Evolutionary conservation across 495 filamentous ascomycete species (phyloP).

Genomic region (Margaritispora aquatica): DNA sequence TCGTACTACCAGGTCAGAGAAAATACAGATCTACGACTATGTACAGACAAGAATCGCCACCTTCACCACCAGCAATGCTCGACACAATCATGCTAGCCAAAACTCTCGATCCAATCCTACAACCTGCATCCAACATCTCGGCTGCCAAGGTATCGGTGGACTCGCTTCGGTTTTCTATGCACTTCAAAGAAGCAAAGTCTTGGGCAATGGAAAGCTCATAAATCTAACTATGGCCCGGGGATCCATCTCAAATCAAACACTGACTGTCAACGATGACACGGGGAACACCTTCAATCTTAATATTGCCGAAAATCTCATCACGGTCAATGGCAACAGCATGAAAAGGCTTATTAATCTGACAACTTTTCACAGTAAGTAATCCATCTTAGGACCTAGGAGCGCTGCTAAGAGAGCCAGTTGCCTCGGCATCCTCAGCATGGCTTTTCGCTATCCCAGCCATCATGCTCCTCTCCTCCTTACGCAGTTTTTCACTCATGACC

Average conservation of each 20-base stretch:
- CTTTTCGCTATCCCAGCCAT: neutral
- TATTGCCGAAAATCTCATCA: neutral
- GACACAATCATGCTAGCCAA: neutral
- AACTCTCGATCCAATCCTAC: constrained; percentile 8
- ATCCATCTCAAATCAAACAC: constrained; percentile 2
- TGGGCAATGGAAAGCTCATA: neutral
- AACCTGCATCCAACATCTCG: neutral
- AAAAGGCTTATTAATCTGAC: neutral
- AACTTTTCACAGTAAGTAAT: constrained; percentile 5
- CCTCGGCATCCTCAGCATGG: neutral
- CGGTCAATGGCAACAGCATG: neutral
- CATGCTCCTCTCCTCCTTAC: neutral
- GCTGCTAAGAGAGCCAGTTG: neutral
- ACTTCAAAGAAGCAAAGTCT: neutral
- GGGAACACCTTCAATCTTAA: constrained; percentile 2
- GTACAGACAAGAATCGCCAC: neutral
- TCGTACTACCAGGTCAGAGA: neutral
- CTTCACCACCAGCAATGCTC: neutral
- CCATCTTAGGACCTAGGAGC: neutral
- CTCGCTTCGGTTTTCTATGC: neutral
- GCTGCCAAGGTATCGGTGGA: constrained; percentile 9
- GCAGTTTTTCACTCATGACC: constrained; percentile 1
- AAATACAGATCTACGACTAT: neutral
- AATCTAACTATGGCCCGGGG: neutral
- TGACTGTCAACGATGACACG: neutral